Percentiles rank a stretch among this genome's conserved stretches.
Evolutionary conservation across 208 protist genomes (phyloP).

Genomic region (Willaertia magna): DNA sequence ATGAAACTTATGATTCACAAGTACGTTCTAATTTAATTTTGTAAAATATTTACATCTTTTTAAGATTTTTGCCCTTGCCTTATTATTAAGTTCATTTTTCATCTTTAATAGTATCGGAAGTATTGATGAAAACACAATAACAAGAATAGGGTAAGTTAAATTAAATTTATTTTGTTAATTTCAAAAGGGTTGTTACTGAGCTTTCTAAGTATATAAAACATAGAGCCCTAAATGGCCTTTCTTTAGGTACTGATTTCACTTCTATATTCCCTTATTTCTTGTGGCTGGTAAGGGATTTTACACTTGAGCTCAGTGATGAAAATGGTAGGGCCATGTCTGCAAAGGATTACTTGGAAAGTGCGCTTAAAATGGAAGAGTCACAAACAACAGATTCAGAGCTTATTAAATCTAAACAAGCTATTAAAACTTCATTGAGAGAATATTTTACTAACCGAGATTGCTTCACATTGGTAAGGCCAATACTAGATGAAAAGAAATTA

Average conservation of each 20-base stretch:
- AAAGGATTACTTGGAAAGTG: slow-evolving; percentile 25
- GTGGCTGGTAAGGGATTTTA: slow-evolving; percentile 32
- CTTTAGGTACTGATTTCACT: neutral
- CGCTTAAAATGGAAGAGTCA: neutral
- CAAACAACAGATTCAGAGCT: neutral
- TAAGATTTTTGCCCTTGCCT: slow-evolving; percentile 23
- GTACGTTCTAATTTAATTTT: neutral
- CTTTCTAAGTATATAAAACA: slow-evolving; percentile 21
- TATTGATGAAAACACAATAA: slow-evolving; percentile 26
- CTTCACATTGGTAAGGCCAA: slow-evolving; percentile 17
- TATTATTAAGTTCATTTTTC: slow-evolving; percentile 28
- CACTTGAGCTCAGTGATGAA: slow-evolving; percentile 15
- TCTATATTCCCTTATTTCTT: slow-evolving; percentile 21
- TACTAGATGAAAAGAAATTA: slow-evolving; percentile 12
- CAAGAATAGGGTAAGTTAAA: slow-evolving; percentile 9
- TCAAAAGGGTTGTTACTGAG: slow-evolving; percentile 16
- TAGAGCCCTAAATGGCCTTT: neutral
- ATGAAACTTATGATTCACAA: slow-evolving; percentile 25
- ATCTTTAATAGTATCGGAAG: slow-evolving; percentile 27
- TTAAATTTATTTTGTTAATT: neutral
- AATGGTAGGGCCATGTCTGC: neutral
- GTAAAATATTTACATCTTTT: neutral
- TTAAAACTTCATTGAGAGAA: neutral
- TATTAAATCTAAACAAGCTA: slow-evolving; percentile 13
- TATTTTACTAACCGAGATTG: slow-evolving; percentile 22